These are phyloP conservation scores for Septoria petroselini DNA, from an alignment of 2,329 filamentous ascomycete genomes.

Conservation along the genomic window DNA sequence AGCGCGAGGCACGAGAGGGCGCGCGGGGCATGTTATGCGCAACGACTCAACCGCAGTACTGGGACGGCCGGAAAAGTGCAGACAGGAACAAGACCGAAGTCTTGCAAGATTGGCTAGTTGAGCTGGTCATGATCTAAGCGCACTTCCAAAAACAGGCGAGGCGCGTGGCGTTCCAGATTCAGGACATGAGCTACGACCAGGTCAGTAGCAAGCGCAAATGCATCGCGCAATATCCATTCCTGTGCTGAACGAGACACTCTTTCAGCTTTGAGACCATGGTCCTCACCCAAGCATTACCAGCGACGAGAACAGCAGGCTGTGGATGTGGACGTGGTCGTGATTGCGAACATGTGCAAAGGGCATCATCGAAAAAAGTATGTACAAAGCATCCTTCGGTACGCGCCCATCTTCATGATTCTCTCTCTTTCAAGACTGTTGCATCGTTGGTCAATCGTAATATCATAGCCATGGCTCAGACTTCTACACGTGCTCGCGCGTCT, in stretches of 20 bases:
- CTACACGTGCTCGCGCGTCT: constrained; percentile 50
- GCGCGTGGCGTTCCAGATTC: too few species aligned
- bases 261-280: background rate
- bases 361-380: constrained; percentile 8
- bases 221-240: background rate
- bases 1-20: background rate
- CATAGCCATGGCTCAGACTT: background rate
- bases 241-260: background rate
- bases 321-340: background rate
- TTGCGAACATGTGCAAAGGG: background rate
- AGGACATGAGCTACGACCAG: constrained; percentile 7
- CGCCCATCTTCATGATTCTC: background rate
- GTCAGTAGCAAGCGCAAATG: constrained; percentile 9
- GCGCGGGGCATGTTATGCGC: background rate
- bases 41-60: background rate
- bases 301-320: background rate
- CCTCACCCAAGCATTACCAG: too few species aligned
- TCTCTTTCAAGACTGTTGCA: background rate
- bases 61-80: too few species aligned
- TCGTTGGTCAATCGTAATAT: background rate
- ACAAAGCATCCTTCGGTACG: background rate
- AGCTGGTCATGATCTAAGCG: too few species aligned
- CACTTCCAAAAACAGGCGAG: too few species aligned
- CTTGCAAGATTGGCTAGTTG: too few species aligned
- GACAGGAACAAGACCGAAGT: too few species aligned